phyloP scores from a whole-genome alignment of 352 stramenopile genomes.

The Pythium grandisporangium region DNA sequence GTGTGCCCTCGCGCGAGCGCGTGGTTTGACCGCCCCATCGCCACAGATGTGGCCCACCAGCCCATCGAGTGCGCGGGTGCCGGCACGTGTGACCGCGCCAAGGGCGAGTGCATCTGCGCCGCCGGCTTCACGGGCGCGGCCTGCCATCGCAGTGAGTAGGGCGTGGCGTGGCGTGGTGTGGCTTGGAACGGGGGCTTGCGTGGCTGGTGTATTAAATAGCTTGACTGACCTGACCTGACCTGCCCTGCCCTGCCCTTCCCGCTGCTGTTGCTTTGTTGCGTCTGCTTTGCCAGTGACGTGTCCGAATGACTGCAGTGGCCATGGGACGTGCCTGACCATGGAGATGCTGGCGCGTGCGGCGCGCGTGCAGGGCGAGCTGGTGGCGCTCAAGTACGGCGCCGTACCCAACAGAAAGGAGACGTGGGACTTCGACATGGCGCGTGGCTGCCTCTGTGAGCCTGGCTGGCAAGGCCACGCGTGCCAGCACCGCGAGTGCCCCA shows the following conservation, averaged over 20 bases:
- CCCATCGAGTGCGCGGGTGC: constrained; percentile 67
- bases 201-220: too few species aligned
- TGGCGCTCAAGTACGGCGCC: constrained; percentile 44
- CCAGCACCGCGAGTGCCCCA: constrained; percentile 76
- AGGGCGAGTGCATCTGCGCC: constrained; percentile 59
- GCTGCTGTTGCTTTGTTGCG: too few species aligned
- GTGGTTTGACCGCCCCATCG: constrained; percentile 54
- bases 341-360: constrained; percentile 48
- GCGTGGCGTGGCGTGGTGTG: background rate
- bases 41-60: constrained; percentile 36
- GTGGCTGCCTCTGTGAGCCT: constrained; percentile 78
- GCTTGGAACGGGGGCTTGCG: too few species aligned
- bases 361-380: constrained; percentile 42
- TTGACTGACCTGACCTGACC: too few species aligned
- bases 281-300: constrained; percentile 47
- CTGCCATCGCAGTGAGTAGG: constrained; percentile 60
- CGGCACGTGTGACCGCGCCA: constrained; percentile 53
- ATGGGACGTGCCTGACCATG: constrained; percentile 81
- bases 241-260: too few species aligned
- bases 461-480: constrained; percentile 90
- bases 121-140: constrained; percentile 54
- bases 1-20: constrained; percentile 53
- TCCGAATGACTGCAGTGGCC: constrained; percentile 64
- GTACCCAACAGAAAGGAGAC: constrained; percentile 78
- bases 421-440: constrained; percentile 86